phyloP scores from a whole-genome alignment of 306 rosid species.

The Morella rubra region DNA sequence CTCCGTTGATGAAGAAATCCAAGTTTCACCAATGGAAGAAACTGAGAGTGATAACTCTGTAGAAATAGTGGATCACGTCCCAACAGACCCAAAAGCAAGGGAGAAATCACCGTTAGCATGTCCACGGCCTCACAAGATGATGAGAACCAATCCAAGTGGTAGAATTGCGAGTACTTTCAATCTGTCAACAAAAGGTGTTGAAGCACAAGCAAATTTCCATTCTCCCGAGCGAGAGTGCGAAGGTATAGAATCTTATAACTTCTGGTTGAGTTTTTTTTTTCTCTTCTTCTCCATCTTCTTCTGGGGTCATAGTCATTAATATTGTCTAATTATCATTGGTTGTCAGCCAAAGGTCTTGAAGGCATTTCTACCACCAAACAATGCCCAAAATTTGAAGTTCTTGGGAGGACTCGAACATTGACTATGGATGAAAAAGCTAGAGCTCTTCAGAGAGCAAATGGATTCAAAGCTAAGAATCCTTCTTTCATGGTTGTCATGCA shows the following conservation, averaged over 20 bases:
- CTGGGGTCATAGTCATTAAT: background rate
- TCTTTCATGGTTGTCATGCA: background rate
- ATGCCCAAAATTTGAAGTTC: background rate
- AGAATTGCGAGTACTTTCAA: background rate
- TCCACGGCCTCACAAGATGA: background rate
- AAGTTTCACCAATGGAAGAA: background rate
- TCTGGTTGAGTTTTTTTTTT: too few species aligned
- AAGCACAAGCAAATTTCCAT: background rate
- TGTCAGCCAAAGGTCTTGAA: background rate
- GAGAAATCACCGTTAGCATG: background rate
- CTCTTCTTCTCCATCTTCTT: too few species aligned
- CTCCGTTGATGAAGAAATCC: background rate
- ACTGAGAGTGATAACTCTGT: background rate
- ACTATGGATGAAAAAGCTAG: background rate
- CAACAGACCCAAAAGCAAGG: background rate
- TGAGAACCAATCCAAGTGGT: background rate
- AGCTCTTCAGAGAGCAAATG: background rate
- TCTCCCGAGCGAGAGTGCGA: background rate
- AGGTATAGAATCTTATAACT: background rate
- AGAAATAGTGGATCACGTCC: background rate
- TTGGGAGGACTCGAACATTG: background rate
- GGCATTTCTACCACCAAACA: background rate
- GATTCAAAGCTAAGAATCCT: background rate
- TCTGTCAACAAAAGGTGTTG: too few species aligned
- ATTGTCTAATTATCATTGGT: background rate